Conservation (phyloP, 2,329 filamentous ascomycete species). For the Huntiella moniliformis region DNA sequence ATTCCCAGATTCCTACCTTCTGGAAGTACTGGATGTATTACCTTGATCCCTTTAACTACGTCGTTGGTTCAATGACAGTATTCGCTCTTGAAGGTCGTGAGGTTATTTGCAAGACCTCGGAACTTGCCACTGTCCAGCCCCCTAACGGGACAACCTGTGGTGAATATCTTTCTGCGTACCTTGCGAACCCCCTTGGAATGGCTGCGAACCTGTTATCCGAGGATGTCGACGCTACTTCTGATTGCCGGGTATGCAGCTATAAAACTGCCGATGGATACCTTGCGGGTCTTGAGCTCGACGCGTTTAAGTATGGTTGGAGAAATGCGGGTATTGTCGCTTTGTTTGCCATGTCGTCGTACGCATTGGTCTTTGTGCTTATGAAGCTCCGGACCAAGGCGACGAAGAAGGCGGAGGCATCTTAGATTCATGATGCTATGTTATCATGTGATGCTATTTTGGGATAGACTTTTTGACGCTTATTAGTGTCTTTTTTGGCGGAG, state of each 20-base stretch:
- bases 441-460: too few relatives aligned
- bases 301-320: constrained; percentile 48
- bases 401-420: constrained; percentile 22
- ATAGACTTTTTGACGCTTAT: too few relatives aligned
- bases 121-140: constrained; percentile 24
- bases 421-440: neutral
- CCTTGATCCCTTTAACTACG: constrained; percentile 42
- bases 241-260: constrained; percentile 45
- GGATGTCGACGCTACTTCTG: constrained; percentile 29
- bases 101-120: constrained; percentile 27
- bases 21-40: constrained; percentile 51
- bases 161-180: constrained; percentile 35
- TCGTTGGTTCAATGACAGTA: constrained; percentile 36
- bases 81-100: constrained; percentile 30
- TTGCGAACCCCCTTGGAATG: constrained; percentile 26
- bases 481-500: too few relatives aligned
- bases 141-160: constrained; percentile 30
- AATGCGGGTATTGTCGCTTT: constrained; percentile 40
- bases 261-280: constrained; percentile 39
- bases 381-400: constrained; percentile 29
- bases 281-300: constrained; percentile 35
- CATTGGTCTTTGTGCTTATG: constrained; percentile 26
- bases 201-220: constrained; percentile 34
- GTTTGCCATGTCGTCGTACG: constrained; percentile 36
- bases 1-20: constrained; percentile 39